Evolutionary conservation across 495 filamentous ascomycete species (phyloP).

Genomic region (Neurospora sp.): DNA sequence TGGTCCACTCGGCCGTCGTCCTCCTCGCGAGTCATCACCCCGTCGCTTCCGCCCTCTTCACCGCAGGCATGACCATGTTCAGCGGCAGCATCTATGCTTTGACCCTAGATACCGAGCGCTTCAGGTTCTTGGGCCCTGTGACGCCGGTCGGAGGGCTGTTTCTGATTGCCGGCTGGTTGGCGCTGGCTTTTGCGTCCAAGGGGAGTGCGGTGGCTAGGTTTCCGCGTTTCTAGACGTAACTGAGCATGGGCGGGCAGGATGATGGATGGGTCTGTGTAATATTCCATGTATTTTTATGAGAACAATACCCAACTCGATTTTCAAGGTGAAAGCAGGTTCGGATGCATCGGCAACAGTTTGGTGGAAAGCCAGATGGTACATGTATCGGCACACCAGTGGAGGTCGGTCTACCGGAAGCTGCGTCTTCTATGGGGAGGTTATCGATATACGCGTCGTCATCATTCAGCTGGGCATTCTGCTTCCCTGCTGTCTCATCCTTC

Average conservation of each 20-base stretch:
- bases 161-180: slow-evolving; percentile 46
- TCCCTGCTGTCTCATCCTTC: neutral
- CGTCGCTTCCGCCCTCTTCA: slow-evolving; percentile 27
- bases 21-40: slow-evolving; percentile 36
- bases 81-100: slow-evolving; percentile 51
- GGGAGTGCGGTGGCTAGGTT: neutral
- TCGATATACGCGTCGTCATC: neutral
- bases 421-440: neutral
- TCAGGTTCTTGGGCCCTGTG: slow-evolving; percentile 45
- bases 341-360: neutral
- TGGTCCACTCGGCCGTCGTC: slow-evolving; percentile 47
- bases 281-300: neutral
- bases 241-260: neutral
- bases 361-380: neutral
- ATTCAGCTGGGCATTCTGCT: neutral
- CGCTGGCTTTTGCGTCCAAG: slow-evolving; percentile 13
- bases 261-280: neutral
- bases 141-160: slow-evolving; percentile 52
- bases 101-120: slow-evolving; percentile 44
- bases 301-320: neutral
- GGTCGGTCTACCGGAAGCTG: neutral
- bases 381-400: neutral
- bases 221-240: neutral
- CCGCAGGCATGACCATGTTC: slow-evolving; percentile 47
- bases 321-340: neutral